Percentiles rank a stretch among this genome's conserved stretches.
These are phyloP conservation scores for Chaetomium sp. DNA, from an alignment of 2,329 filamentous ascomycete species.

Conservation along the genomic window DNA sequence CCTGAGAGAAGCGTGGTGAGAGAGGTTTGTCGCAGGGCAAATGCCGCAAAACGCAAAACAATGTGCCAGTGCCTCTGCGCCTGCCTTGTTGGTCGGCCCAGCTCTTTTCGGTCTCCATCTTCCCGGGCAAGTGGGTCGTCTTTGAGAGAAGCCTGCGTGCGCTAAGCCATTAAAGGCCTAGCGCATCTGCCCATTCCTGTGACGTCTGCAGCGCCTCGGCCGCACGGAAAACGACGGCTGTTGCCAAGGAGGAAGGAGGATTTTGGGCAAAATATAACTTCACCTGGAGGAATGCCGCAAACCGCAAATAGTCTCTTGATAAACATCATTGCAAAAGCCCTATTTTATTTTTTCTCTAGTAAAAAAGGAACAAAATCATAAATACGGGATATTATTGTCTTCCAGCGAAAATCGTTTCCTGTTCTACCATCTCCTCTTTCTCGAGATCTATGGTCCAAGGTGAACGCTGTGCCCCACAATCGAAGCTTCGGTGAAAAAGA, in stretches of 20 bases:
- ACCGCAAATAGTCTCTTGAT: too few relatives aligned
- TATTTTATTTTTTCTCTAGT: too few relatives aligned
- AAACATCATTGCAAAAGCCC: too few relatives aligned
- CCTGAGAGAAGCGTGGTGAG: constrained; percentile 5
- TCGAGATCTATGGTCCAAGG: too few relatives aligned
- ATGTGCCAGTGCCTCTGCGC: constrained; percentile 1
- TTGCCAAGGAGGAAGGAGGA: background rate
- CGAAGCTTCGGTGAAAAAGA: too few relatives aligned
- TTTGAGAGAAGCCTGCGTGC: constrained; percentile 9
- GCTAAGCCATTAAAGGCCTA: constrained; percentile 9
- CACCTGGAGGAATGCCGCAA: too few relatives aligned
- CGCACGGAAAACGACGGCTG: constrained; percentile 8
- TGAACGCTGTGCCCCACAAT: too few relatives aligned
- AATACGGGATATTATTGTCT: too few relatives aligned
- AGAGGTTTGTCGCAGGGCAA: constrained; percentile 11
- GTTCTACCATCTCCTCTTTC: too few relatives aligned
- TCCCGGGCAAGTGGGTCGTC: constrained; percentile 18
- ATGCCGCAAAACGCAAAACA: constrained; percentile 16
- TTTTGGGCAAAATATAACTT: too few relatives aligned
- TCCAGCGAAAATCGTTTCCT: too few relatives aligned
- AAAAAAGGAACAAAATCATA: too few relatives aligned
- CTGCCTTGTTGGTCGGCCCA: constrained; percentile 20
- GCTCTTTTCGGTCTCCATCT: constrained; percentile 22
- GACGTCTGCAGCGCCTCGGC: constrained; percentile 16
- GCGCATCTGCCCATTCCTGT: constrained; percentile 12